Percentiles rank a stretch among this genome's conserved stretches.
These are phyloP conservation scores for Coemansia sp. DNA, from an alignment of 192 early-diverging fungal species.

Conservation along the genomic window DNA sequence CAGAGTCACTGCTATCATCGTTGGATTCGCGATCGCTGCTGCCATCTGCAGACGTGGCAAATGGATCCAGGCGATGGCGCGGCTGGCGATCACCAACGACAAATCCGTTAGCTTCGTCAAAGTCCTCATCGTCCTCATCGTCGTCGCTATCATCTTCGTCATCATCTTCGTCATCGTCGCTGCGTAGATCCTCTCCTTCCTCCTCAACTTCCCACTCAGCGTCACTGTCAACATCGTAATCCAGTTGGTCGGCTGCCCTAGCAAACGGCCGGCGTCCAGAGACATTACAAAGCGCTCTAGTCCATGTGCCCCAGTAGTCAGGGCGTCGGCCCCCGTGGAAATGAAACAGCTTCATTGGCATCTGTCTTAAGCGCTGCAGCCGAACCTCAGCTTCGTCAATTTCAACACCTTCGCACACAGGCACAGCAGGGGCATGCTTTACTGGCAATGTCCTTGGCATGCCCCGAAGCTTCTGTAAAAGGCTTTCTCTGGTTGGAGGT, in stretches of 20 bases:
- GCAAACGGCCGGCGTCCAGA: slow-evolving; percentile 63
- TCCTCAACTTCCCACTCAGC: slow-evolving; percentile 86
- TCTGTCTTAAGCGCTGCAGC: slow-evolving; percentile 16
- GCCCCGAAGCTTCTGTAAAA: slow-evolving; percentile 13
- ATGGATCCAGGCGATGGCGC: background rate
- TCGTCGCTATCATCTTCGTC: slow-evolving; percentile 53
- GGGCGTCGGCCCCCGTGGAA: slow-evolving; percentile 35
- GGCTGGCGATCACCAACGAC: slow-evolving; percentile 66
- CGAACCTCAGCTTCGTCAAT: slow-evolving; percentile 34
- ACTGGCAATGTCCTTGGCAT: background rate
- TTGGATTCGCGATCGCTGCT: slow-evolving; percentile 17
- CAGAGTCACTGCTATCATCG: slow-evolving; percentile 17
- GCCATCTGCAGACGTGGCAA: background rate
- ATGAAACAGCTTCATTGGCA: slow-evolving; percentile 37
- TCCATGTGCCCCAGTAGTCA: slow-evolving; percentile 69
- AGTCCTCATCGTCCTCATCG: slow-evolving; percentile 64
- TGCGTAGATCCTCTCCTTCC: slow-evolving; percentile 81
- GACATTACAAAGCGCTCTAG: slow-evolving; percentile 59
- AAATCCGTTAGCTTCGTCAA: slow-evolving; percentile 86
- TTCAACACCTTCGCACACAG: slow-evolving; percentile 13
- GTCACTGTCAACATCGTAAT: slow-evolving; percentile 89
- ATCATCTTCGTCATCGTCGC: slow-evolving; percentile 69
- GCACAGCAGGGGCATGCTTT: background rate
- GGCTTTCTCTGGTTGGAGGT: background rate
- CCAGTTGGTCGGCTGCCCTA: slow-evolving; percentile 61